These are phyloP conservation scores for Sphagnum fallax DNA, from an alignment of 228 moss, liverwort and hornwort genomes.

Conservation along the genomic window DNA sequence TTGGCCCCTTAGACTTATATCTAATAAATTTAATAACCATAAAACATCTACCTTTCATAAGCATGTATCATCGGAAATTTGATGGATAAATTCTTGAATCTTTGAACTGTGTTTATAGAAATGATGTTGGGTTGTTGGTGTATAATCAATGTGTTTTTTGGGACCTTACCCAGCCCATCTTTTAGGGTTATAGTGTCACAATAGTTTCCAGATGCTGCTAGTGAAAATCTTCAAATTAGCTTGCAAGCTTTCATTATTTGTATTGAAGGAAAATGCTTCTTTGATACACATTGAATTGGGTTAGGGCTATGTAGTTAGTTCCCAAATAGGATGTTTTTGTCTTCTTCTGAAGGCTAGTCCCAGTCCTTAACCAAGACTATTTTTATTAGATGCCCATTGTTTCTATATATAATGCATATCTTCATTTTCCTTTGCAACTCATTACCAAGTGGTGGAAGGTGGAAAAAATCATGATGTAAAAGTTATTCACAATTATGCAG, in stretches of 20 bases:
- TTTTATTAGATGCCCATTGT: constrained; percentile 79
- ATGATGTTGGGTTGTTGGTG: too few relatives aligned
- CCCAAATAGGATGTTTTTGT: too few relatives aligned
- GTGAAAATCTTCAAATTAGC: constrained; percentile 73
- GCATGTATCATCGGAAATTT: too few relatives aligned
- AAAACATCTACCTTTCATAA: too few relatives aligned
- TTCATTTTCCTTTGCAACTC: constrained; percentile 84
- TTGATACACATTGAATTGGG: background rate
- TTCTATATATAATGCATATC: constrained; percentile 69
- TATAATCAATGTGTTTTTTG: too few relatives aligned
- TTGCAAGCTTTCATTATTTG: constrained; percentile 89
- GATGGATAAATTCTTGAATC: too few relatives aligned
- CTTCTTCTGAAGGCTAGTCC: too few relatives aligned
- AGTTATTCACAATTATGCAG: constrained; percentile 84
- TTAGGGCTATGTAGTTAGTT: too few relatives aligned
- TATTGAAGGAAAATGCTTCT: constrained; percentile 50
- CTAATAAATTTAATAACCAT: too few relatives aligned
- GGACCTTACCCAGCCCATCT: constrained; percentile 28
- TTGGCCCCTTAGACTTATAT: too few relatives aligned
- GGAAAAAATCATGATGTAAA: constrained; percentile 69
- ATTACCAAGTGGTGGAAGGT: constrained; percentile 64
- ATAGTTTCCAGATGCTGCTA: constrained; percentile 54
- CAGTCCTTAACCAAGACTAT: too few relatives aligned
- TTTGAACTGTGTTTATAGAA: too few relatives aligned
- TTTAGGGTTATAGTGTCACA: constrained; percentile 59